These are phyloP conservation scores for Xylaria bambusicola DNA, from an alignment of 495 filamentous ascomycete genomes.

Conservation along the genomic window DNA sequence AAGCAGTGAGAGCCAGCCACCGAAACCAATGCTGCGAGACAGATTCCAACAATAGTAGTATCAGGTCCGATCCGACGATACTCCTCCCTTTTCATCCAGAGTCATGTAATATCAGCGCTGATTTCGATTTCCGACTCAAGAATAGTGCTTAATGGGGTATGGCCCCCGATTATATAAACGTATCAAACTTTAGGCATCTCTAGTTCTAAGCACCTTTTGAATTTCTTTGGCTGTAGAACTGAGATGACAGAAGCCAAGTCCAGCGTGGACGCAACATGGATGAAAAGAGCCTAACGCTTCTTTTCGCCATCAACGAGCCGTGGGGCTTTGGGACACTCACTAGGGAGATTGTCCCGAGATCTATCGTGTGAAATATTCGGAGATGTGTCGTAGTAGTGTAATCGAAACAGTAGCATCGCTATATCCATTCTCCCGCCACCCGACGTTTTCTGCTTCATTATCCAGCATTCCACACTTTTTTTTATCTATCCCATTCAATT, in stretches of 20 bases:
- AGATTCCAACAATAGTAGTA: too few species aligned
- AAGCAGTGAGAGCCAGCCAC: too few species aligned
- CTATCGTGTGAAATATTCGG: slow-evolving; percentile 10
- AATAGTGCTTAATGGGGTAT: too few species aligned
- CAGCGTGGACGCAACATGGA: neutral
- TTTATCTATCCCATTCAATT: slow-evolving; percentile 23
- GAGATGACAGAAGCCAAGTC: neutral
- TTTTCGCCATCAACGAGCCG: slow-evolving; percentile 15
- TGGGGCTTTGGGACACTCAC: slow-evolving; percentile 13
- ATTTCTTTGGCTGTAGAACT: too few species aligned
- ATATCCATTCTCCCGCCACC: slow-evolving; percentile 13
- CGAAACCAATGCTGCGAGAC: too few species aligned
- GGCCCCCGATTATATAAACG: too few species aligned
- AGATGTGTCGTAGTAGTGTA: slow-evolving; percentile 2
- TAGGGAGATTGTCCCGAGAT: slow-evolving; percentile 6
- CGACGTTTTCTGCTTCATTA: slow-evolving; percentile 5
- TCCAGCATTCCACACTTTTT: slow-evolving; percentile 10
- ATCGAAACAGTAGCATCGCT: slow-evolving; percentile 8
- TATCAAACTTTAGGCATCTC: too few species aligned
- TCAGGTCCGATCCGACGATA: too few species aligned
- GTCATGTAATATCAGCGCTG: too few species aligned
- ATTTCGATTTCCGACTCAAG: too few species aligned
- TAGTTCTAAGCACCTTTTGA: too few species aligned
- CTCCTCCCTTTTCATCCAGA: too few species aligned
- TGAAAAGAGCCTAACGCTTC: neutral